Base-by-base conservation (phyloP, 208 protist genomes). In the Trypanosomatidae sp. region DNA sequence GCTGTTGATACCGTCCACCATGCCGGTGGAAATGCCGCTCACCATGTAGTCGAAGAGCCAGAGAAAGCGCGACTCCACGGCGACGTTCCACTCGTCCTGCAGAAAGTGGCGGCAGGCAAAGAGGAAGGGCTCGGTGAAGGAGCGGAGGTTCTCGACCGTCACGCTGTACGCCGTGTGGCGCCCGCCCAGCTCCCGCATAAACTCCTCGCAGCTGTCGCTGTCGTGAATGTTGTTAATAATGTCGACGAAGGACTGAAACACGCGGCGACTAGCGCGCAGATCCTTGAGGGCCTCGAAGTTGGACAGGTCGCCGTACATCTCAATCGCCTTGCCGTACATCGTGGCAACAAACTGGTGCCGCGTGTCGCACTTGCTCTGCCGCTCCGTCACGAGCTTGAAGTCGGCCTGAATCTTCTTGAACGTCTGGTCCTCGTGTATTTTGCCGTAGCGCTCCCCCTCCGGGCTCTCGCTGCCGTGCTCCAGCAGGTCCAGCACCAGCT, bases 61-160 rank as follows among this genome's bases (percentile, higher is more conserved):
- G 8, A 76, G 36, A 64, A 95, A 92, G 17, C 88, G 83, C n/a
- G 80, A 77, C 76, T 91, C 88, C 50, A 89, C 86, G 39, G 82
- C 81, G 19, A 91, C 69, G 50, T 90, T 91, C 86, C 90, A 95
- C 71, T 92, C 84, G 17, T 87, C 80, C 58, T 83, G 67, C 28
- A 95, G 44, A 79, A 93, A 91, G 58, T 90, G 86, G 3, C 81
- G 79, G 73, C 88, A 95, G 28, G 88, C 67, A 65, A 87, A 89
- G 46, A 95, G 66, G 60, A 95, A 95, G 10, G 88, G 86, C 68
- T 95, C 74, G 22, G 66, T 76, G 68, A 91, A 88, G 52, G 79
- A 74, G 17, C 70, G 53, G 1, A 92, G 70, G 69, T 87, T 80
- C 49, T 88, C 79, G 1, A 77, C 49, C 2, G 85, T 86, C 9